phyloP scores from a whole-genome alignment of 2,329 filamentous ascomycete genomes.

The Stylonectria norvegica region DNA sequence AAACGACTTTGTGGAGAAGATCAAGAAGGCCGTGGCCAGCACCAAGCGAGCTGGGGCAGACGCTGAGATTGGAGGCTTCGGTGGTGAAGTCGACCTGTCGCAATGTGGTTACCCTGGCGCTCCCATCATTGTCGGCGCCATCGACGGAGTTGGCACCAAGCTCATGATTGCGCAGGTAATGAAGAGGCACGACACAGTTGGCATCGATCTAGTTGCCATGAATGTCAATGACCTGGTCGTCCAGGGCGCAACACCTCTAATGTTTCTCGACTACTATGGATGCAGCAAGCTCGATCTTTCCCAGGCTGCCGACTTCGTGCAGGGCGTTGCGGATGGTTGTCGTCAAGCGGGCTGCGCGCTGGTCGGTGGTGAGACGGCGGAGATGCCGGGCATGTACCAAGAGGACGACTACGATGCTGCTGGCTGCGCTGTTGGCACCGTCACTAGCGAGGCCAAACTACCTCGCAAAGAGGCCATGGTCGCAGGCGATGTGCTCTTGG shows the following conservation, averaged over 20 bases:
- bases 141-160: slow-evolving; percentile 95
- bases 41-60: slow-evolving; percentile 85
- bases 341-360: slow-evolving; percentile 80
- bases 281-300: slow-evolving; percentile 82
- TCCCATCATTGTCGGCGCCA: slow-evolving; percentile 86
- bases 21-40: slow-evolving; percentile 84
- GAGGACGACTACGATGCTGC: slow-evolving; percentile 90
- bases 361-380: slow-evolving; percentile 95
- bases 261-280: slow-evolving; percentile 97
- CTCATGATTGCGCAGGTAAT: slow-evolving; percentile 91
- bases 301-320: slow-evolving; percentile 79
- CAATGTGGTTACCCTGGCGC: slow-evolving; percentile 69
- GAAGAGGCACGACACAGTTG: slow-evolving; percentile 88
- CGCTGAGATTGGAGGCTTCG: slow-evolving; percentile 92
- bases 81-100: slow-evolving; percentile 61
- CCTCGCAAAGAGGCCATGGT: slow-evolving; percentile 74
- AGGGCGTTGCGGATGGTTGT: slow-evolving; percentile 86
- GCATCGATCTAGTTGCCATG: slow-evolving; percentile 97
- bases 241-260: slow-evolving; percentile 88
- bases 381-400: slow-evolving; percentile 95
- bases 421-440: slow-evolving; percentile 83
- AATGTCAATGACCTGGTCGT: slow-evolving; percentile 98
- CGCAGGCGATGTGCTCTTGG: slow-evolving; percentile 79
- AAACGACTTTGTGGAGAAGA: slow-evolving; percentile 86
- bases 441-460: slow-evolving; percentile 65